Conservation (phyloP, 805 yeast species). For the Starmera pachycereana region DNA sequence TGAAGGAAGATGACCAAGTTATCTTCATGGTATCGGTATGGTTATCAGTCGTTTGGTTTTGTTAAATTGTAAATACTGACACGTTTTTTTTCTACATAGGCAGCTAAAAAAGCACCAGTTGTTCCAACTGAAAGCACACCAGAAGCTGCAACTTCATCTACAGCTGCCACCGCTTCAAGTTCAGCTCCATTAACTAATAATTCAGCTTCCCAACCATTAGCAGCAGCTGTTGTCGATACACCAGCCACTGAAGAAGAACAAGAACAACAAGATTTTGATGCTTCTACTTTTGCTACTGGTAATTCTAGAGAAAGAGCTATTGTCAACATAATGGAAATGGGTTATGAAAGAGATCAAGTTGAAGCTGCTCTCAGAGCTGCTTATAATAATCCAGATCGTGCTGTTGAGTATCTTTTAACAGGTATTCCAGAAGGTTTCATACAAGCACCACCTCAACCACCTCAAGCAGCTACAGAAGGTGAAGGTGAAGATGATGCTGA, state of each 20-base stretch:
- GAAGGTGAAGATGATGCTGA: slow-evolving; percentile 12
- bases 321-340: slow-evolving; percentile 87
- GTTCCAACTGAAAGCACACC: slow-evolving; percentile 12
- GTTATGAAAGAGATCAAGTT: slow-evolving; percentile 80
- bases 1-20: slow-evolving; percentile 78
- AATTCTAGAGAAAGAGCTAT: slow-evolving; percentile 69
- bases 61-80: neutral
- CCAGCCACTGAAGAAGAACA: slow-evolving; percentile 10
- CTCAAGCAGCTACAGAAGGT: slow-evolving; percentile 17
- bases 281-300: slow-evolving; percentile 67
- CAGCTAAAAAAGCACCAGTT: slow-evolving; percentile 19
- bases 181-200: slow-evolving; percentile 8
- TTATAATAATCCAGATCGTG: slow-evolving; percentile 94
- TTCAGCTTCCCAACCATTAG: slow-evolving; percentile 12
- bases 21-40: slow-evolving; percentile 81
- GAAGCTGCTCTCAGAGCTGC: slow-evolving; percentile 92
- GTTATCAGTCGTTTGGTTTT: slow-evolving; percentile 17
- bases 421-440: slow-evolving; percentile 68
- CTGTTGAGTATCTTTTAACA: slow-evolving; percentile 86
- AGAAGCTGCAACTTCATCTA: slow-evolving; percentile 16
- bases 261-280: slow-evolving; percentile 15
- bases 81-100: slow-evolving; percentile 10
- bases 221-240: slow-evolving; percentile 18
- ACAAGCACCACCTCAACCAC: slow-evolving; percentile 14
- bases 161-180: slow-evolving; percentile 16